Evolutionary conservation across 2,329 filamentous ascomycete genomes (phyloP), one percentile per base, ranked within the genome.

Genomic region (Microdochium trichocladiopsis): DNA sequence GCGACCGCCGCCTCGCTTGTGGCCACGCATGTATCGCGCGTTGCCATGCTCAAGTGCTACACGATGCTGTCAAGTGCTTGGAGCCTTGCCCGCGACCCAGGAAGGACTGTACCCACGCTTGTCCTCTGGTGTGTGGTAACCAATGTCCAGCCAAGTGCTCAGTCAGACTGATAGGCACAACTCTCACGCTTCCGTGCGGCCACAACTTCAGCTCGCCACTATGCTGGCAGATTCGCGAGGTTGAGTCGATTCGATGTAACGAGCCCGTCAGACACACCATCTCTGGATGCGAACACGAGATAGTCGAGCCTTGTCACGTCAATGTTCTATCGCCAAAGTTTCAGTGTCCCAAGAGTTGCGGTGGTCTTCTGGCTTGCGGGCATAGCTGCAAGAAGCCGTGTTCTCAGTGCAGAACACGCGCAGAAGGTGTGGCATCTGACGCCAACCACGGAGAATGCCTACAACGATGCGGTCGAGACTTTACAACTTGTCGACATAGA

Each of bases 381-480:
- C 85, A 88, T 59, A 52, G 52, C 1, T 88, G 84, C 62, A 68
- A 59, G 4, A 68, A 66, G 2, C 37, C 31, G 8, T 88, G 84
- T 59, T 63, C 54, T 6, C 51, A 56, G 0, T 89, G 85, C 63
- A 72, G 69, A 3, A 59, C 50, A 2, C 67, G 65, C 23, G 56
- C 65, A 8, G 62, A 63, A 0, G 68, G 64, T 2, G 48, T 60
- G 0, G 53, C 72, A n/a, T 37, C 22, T 1, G 47, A 55, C 1
- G 56, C 63, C 4, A 60, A 72, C 18, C 82, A 87, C 56, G 72
- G 67, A 2, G 50, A 57, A 4, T 86, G 83, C 59, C 56, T 53
- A 0, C 69, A 74, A 45, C 54, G 45, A 1, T 88, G 83, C 60
- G 72, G 71, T 4, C 70, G 81, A 2, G 60, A 63, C 0, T 81